These are phyloP conservation scores for Globisporangium parvum DNA, from an alignment of 352 stramenopile genomes.

Conservation along the genomic window DNA sequence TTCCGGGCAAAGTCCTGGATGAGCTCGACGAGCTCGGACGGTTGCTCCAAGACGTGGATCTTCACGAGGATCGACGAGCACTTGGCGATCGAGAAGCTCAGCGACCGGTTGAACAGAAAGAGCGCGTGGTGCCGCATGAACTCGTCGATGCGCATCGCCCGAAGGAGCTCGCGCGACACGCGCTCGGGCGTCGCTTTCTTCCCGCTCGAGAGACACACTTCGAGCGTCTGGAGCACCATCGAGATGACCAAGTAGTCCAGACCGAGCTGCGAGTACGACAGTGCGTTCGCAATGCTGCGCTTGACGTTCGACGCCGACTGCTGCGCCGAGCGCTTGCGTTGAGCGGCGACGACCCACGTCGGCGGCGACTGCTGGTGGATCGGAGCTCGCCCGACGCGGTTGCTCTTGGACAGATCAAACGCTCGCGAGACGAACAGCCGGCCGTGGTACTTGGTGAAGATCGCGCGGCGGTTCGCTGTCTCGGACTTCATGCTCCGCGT, in stretches of 20 bases:
- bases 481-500: constrained; percentile 82
- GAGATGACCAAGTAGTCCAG: constrained; percentile 78
- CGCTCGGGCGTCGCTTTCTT: constrained; percentile 82
- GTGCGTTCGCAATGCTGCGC: constrained; percentile 68
- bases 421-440: constrained; percentile 76
- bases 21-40: constrained; percentile 78
- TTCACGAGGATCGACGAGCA: constrained; percentile 85
- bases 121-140: constrained; percentile 83
- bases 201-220: constrained; percentile 80
- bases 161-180: constrained; percentile 64
- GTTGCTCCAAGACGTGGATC: constrained; percentile 81
- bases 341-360: neutral
- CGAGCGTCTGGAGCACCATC: constrained; percentile 72
- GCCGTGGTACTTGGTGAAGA: constrained; percentile 83
- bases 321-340: constrained; percentile 12
- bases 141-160: constrained; percentile 80
- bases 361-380: constrained; percentile 20
- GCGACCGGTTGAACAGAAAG: constrained; percentile 81
- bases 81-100: constrained; percentile 83
- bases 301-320: constrained; percentile 43
- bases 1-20: constrained; percentile 86
- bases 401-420: constrained; percentile 75
- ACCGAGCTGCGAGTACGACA: constrained; percentile 76
- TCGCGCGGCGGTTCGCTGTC: constrained; percentile 70
- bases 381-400: constrained; percentile 49